A percentile compares a stretch with the other conserved stretches of the same genome.
Conservation (phyloP, 108 stramenopile genomes). For the Hondaea fermentalgiana region DNA sequence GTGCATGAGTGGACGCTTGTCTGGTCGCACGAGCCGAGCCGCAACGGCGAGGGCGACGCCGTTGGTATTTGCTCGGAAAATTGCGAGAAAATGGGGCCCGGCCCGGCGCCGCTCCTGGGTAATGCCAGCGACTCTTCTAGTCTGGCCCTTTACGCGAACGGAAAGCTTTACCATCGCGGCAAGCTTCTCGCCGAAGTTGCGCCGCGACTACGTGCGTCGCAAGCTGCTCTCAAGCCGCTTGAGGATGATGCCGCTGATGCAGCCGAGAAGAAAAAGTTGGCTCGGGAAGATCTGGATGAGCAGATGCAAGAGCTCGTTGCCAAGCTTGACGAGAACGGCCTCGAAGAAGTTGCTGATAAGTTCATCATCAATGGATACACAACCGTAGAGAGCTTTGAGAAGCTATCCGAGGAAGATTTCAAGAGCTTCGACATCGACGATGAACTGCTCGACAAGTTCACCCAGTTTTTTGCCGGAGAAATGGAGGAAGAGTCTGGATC, state of each 20-base stretch:
- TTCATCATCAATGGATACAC: not conserved
- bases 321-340: not conserved
- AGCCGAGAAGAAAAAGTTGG: not conserved
- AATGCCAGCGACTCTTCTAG: not conserved
- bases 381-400: not conserved
- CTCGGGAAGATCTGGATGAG: not conserved
- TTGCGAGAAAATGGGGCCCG: conserved; percentile 21
- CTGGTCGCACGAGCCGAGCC: conserved; percentile 23
- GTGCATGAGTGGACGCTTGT: conserved; percentile 20
- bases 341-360: not conserved
- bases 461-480: too few species aligned
- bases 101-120: not conserved
- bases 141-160: conserved; percentile 3
- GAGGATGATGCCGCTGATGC: not conserved
- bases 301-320: not conserved
- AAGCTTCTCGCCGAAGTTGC: not conserved
- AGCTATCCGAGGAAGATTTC: not conserved
- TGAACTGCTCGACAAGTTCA: too few species aligned
- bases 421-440: too few species aligned
- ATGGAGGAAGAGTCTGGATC: too few species aligned
- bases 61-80: conserved; percentile 26
- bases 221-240: not conserved
- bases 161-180: conserved; percentile 20
- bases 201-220: not conserved
- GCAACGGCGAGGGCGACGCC: conserved; percentile 14